phyloP scores from a whole-genome alignment of 352 stramenopile genomes.

The Globisporangium uncinulatum region DNA sequence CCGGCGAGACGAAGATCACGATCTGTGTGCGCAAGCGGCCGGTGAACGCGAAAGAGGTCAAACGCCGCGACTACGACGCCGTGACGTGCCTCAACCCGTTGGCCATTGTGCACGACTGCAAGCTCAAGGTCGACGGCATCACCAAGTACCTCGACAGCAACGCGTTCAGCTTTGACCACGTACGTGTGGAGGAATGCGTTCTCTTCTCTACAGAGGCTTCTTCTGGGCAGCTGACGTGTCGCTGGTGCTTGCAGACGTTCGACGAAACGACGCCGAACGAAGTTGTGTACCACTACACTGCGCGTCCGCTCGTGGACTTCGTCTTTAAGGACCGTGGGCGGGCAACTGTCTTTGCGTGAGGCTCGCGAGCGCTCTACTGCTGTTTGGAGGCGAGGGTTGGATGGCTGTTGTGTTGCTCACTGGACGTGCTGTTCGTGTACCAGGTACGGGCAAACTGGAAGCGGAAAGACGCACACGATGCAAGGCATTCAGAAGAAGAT shows the following conservation, averaged over 20 bases:
- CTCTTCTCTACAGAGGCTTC: not conserved
- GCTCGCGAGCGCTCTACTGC: not conserved
- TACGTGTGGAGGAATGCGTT: slow-evolving; percentile 10
- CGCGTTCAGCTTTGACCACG: slow-evolving; percentile 89
- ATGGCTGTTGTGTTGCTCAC: not conserved
- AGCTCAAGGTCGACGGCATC: slow-evolving; percentile 97
- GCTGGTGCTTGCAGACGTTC: slow-evolving; percentile 79
- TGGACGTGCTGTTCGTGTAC: not conserved
- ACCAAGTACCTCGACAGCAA: slow-evolving; percentile 98
- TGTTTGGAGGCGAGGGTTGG: not conserved
- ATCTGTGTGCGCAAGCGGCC: slow-evolving; percentile 96
- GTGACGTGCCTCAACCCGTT: slow-evolving; percentile 94
- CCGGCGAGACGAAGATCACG: slow-evolving; percentile 87
- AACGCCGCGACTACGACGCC: slow-evolving; percentile 93
- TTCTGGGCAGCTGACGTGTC: not conserved
- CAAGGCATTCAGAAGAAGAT: slow-evolving; percentile 83
- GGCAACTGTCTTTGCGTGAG: slow-evolving; percentile 96
- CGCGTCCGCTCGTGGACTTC: slow-evolving; percentile 93
- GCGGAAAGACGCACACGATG: slow-evolving; percentile 94
- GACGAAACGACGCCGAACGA: slow-evolving; percentile 91
- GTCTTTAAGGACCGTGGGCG: slow-evolving; percentile 88
- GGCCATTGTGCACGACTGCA: slow-evolving; percentile 95
- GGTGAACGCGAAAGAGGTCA: slow-evolving; percentile 89
- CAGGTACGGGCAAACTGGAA: slow-evolving; percentile 90
- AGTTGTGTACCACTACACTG: slow-evolving; percentile 90